Evolutionary conservation across 768 basidiomycete species (phyloP).

Genomic region (Tremella yokohamensis): DNA sequence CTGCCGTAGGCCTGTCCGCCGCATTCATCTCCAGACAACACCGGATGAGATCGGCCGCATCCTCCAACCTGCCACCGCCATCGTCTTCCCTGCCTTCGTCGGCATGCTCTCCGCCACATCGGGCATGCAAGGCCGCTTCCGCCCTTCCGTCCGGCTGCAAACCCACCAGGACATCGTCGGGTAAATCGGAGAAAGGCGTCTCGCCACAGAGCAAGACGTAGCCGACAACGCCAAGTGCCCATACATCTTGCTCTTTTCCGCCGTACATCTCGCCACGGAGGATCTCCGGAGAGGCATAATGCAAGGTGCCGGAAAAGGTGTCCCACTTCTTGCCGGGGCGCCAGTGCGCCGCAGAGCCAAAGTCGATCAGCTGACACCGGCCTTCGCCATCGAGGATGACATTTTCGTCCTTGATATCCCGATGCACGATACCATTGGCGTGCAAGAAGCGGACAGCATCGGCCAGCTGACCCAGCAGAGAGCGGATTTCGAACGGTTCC

Average conservation of each 20-base stretch:
- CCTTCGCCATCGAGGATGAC: conserved; percentile 61
- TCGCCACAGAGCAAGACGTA: conserved; percentile 73
- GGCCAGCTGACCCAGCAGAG: conserved; percentile 87
- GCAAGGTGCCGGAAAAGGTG: conserved; percentile 56
- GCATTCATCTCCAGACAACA: conserved; percentile 81
- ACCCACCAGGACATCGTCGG: conserved; percentile 84
- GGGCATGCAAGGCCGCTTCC: conserved; percentile 43
- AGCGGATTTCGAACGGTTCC: conserved; percentile 67
- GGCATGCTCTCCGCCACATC: conserved; percentile 63
- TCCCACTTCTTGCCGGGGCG: conserved; percentile 54
- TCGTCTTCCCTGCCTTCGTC: conserved; percentile 71
- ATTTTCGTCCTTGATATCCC: conserved; percentile 98
- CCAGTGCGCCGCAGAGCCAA: conserved; percentile 67
- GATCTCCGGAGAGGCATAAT: conserved; percentile 96
- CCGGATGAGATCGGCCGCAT: conserved; percentile 77
- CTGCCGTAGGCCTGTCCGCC: conserved; percentile 75
- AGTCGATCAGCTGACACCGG: conserved; percentile 89
- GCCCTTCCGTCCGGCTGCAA: conserved; percentile 54
- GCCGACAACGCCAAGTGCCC: conserved; percentile 95
- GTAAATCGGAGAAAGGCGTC: conserved; percentile 45
- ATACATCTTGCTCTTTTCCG: conserved; percentile 95
- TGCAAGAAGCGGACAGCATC: conserved; percentile 88
- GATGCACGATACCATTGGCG: conserved; percentile 88
- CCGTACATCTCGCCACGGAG: conserved; percentile 88
- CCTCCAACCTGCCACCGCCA: conserved; percentile 76